Percentiles rank a stretch among this genome's conserved stretches.
Evolutionary conservation across 805 yeast genomes (phyloP).

Genomic region (Candida qinlingensis): DNA sequence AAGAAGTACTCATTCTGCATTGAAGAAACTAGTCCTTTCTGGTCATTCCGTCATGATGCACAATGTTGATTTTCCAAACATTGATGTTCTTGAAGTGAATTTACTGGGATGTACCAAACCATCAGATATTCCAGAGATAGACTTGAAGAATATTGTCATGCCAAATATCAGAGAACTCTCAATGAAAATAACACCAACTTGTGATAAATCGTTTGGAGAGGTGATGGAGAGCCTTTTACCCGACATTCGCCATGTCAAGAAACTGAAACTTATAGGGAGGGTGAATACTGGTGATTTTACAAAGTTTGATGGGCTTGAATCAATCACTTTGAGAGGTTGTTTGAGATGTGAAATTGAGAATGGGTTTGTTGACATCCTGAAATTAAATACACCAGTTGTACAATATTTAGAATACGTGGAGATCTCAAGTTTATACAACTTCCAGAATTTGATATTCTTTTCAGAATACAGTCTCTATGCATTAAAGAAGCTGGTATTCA

Average conservation of each 20-base stretch:
- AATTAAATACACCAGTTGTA: no score
- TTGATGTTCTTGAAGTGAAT: neutral
- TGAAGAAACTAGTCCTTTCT: neutral
- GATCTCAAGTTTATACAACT: neutral
- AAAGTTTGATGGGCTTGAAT: neutral
- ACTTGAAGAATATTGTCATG: neutral
- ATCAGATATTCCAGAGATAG: neutral
- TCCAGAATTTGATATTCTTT: neutral
- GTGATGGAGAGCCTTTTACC: neutral
- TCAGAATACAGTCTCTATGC: neutral
- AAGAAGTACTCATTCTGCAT: neutral
- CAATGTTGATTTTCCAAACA: slow-evolving; percentile 2
- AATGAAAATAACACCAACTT: neutral
- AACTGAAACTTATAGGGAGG: neutral
- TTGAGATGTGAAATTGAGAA: neutral
- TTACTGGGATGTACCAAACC: neutral
- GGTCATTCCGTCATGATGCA: slow-evolving; percentile 1
- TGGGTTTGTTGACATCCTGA: neutral
- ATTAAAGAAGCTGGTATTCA: neutral
- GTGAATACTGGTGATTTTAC: neutral
- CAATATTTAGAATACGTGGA: neutral
- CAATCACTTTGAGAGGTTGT: neutral
- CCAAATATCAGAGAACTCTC: neutral
- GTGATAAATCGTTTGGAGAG: neutral
- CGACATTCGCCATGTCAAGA: neutral